Percentiles rank a stretch among this genome's conserved stretches.
These are phyloP conservation scores for Iris macrosiphon DNA, from an alignment of 106 monocot genomes.

Conservation along the genomic window DNA sequence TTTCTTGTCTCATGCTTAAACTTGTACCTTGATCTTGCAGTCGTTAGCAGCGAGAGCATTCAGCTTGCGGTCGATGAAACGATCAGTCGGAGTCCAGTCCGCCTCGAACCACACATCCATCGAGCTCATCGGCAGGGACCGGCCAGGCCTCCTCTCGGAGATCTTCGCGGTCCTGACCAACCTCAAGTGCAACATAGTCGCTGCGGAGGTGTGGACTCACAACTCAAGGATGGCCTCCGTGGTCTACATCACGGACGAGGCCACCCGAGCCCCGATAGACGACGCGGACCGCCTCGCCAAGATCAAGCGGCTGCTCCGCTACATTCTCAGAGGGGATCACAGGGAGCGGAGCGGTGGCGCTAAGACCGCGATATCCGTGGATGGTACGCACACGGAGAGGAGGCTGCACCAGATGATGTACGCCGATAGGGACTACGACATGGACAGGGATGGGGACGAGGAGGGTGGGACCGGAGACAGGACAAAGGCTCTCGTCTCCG, in stretches of 20 bases:
- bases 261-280: conserved; percentile 20
- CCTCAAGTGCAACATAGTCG: conserved; percentile 44
- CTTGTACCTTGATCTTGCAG: too few species aligned
- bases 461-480: neutral
- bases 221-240: conserved; percentile 39
- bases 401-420: conserved; percentile 56
- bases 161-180: conserved; percentile 38
- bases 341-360: conserved; percentile 16
- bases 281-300: conserved; percentile 22
- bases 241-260: conserved; percentile 38
- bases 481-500: conserved; percentile 18
- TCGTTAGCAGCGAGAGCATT: conserved; percentile 20
- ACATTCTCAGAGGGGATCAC: conserved; percentile 30
- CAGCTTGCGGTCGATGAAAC: conserved; percentile 13
- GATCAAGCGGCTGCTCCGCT: conserved; percentile 37
- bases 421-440: conserved; percentile 36
- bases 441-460: neutral
- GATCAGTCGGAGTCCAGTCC: conserved; percentile 27
- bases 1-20: too few species aligned
- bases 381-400: conserved; percentile 28
- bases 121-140: conserved; percentile 38
- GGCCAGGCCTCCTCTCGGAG: conserved; percentile 53
- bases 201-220: conserved; percentile 47
- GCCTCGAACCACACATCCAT: conserved; percentile 30
- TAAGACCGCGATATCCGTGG: conserved; percentile 24